Conservation (phyloP, 2,329 filamentous ascomycete genomes). For the Penicillium crustosum region DNA sequence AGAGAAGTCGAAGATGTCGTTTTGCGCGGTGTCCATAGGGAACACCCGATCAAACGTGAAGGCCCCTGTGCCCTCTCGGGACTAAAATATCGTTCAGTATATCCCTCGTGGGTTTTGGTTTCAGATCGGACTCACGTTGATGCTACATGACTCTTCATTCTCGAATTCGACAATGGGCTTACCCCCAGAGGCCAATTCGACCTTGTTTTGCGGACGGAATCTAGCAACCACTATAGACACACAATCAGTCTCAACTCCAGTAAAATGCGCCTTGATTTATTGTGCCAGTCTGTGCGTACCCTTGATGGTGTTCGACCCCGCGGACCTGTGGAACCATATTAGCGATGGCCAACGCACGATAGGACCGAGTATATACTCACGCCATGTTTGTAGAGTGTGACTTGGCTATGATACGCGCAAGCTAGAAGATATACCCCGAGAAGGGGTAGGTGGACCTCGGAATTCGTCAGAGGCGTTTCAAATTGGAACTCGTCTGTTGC, state of each 20-base stretch:
- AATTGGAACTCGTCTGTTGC: conserved; percentile 11
- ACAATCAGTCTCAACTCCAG: background rate
- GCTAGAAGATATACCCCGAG: conserved; percentile 23
- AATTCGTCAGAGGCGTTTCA: conserved; percentile 12
- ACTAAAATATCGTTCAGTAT: conserved; percentile 53
- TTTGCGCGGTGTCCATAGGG: conserved; percentile 85
- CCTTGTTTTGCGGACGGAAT: conserved; percentile 94
- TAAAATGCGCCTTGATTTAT: background rate
- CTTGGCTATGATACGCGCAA: conserved; percentile 12
- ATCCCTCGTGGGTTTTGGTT: conserved; percentile 13
- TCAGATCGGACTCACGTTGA: conserved; percentile 64
- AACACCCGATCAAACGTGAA: conserved; percentile 99
- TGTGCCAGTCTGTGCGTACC: conserved; percentile 40
- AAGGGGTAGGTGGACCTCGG: conserved; percentile 25
- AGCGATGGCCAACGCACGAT: conserved; percentile 9
- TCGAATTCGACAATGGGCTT: conserved; percentile 89
- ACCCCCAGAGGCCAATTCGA: conserved; percentile 86
- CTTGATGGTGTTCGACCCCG: conserved; percentile 52
- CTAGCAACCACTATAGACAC: conserved; percentile 78
- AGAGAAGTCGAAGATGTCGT: conserved; percentile 96
- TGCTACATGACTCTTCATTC: conserved; percentile 79
- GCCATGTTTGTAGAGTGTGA: conserved; percentile 44
- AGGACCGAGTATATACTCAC: conserved; percentile 38
- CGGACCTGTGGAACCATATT: conserved; percentile 22
- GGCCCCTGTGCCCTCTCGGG: conserved; percentile 74